Conservation (phyloP, 192 early-diverging fungal species). For the Linnemannia zychae region DNA sequence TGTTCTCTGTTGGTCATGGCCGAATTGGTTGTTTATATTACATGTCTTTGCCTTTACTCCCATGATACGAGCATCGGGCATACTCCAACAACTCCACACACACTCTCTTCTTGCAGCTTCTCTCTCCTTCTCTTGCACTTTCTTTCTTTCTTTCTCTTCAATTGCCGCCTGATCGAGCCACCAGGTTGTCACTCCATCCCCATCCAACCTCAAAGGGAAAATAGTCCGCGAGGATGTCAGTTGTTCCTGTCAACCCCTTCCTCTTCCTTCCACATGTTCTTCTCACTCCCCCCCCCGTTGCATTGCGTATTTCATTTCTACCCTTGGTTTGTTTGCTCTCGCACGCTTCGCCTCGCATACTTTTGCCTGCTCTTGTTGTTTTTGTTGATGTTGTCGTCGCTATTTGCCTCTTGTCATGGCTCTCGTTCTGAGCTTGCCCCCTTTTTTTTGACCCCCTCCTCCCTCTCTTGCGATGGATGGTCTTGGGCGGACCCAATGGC, state of each 20-base stretch:
- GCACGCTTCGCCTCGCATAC: conserved; percentile 6
- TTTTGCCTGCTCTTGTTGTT: background rate
- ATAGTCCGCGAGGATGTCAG: conserved; percentile 14
- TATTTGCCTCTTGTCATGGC: conserved; percentile 4
- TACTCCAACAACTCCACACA: background rate
- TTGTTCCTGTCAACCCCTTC: conserved; percentile 21
- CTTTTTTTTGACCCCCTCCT: conserved; percentile 22
- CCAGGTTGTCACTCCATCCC: conserved; percentile 1
- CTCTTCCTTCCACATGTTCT: conserved; percentile 24
- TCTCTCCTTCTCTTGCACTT: background rate
- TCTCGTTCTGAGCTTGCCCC: conserved; percentile 32
- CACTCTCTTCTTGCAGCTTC: background rate
- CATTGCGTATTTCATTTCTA: conserved; percentile 14
- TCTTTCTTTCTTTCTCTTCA: background rate
- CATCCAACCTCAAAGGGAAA: background rate
- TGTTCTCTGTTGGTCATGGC: background rate
- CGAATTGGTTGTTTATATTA: conserved; percentile 3
- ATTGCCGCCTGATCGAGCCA: conserved; percentile 27
- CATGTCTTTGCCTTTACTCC: background rate
- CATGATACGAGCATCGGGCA: conserved; percentile 10
- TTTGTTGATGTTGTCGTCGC: conserved; percentile 10
- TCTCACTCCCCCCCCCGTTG: background rate
- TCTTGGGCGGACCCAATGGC: conserved; percentile 14
- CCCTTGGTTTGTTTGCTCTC: background rate
- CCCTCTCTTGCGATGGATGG: background rate